phyloP scores from a whole-genome alignment of 768 basidiomycete species.

The Amylocystis lapponica region DNA sequence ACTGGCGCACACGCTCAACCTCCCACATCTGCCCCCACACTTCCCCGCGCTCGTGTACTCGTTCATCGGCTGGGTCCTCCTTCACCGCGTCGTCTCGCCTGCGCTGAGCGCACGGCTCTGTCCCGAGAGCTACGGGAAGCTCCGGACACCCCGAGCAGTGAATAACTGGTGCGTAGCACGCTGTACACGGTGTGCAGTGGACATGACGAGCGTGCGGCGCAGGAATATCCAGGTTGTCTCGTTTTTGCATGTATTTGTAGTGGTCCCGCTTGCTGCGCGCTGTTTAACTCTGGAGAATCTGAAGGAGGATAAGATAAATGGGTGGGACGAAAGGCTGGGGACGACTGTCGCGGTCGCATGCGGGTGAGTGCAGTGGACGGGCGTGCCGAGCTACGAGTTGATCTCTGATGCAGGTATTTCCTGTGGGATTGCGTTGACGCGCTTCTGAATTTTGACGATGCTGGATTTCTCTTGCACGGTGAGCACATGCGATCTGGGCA shows the following conservation, averaged over 20 bases:
- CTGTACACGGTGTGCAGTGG: constrained; percentile 1
- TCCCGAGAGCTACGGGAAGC: constrained; percentile 43
- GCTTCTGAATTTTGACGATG: constrained; percentile 56
- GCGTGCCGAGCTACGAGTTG: not conserved
- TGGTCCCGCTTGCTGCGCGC: constrained; percentile 58
- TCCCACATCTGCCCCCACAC: constrained; percentile 50
- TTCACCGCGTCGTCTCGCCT: constrained; percentile 59
- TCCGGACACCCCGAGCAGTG: constrained; percentile 35
- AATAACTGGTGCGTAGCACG: constrained; percentile 53
- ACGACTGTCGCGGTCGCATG: constrained; percentile 61
- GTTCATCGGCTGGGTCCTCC: constrained; percentile 48
- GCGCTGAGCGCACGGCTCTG: constrained; percentile 41
- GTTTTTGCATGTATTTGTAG: constrained; percentile 62
- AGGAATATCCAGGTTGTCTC: constrained; percentile 74
- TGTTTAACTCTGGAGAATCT: constrained; percentile 45
- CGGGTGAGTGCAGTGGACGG: constrained; percentile 43
- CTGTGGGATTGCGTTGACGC: constrained; percentile 80
- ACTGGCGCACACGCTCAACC: constrained; percentile 32
- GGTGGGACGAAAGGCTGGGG: constrained; percentile 59
- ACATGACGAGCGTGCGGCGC: constrained; percentile 5
- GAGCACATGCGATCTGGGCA: not conserved
- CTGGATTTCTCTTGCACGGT: constrained; percentile 79
- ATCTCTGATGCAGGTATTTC: constrained; percentile 53
- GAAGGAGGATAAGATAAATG: constrained; percentile 63
- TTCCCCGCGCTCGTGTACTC: constrained; percentile 49